These are phyloP conservation scores for Neurospora sp. DNA, from an alignment of 495 filamentous ascomycete genomes.

Conservation along the genomic window DNA sequence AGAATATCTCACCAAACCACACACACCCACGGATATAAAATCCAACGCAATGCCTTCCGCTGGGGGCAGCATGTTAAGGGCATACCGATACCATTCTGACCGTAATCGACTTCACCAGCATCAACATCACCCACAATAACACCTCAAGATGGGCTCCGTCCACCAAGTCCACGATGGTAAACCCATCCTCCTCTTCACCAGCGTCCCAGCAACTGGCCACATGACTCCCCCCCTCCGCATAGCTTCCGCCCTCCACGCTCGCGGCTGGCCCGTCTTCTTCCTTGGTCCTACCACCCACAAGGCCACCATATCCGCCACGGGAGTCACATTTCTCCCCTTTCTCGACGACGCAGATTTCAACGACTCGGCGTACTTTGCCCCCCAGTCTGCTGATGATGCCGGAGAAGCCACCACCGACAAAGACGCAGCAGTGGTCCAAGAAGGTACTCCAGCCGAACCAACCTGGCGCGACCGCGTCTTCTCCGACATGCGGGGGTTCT, in stretches of 20 bases:
- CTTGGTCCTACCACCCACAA: slow-evolving; percentile 21
- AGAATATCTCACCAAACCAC: too few relatives aligned
- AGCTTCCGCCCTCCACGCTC: slow-evolving; percentile 3
- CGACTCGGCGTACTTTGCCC: slow-evolving; percentile 12
- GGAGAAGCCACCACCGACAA: background rate
- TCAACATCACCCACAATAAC: background rate
- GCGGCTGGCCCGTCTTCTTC: slow-evolving; percentile 22
- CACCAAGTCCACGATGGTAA: slow-evolving; percentile 2
- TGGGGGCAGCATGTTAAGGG: background rate
- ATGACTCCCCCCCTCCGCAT: slow-evolving; percentile 1
- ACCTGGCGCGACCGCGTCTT: background rate
- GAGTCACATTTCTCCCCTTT: slow-evolving; percentile 23
- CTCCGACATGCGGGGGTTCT: background rate
- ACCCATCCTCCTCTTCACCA: slow-evolving; percentile 14
- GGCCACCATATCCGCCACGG: slow-evolving; percentile 15
- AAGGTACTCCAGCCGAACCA: background rate
- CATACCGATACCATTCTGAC: background rate
- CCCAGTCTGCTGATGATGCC: background rate
- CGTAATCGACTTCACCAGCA: background rate
- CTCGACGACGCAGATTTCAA: slow-evolving; percentile 19
- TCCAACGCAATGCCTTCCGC: background rate
- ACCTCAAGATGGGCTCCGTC: background rate
- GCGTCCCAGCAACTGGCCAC: slow-evolving; percentile 7
- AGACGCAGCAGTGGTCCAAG: background rate
- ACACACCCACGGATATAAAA: background rate